phyloP scores from a whole-genome alignment of 768 basidiomycete species.

The Paxillus rubicundulus region DNA sequence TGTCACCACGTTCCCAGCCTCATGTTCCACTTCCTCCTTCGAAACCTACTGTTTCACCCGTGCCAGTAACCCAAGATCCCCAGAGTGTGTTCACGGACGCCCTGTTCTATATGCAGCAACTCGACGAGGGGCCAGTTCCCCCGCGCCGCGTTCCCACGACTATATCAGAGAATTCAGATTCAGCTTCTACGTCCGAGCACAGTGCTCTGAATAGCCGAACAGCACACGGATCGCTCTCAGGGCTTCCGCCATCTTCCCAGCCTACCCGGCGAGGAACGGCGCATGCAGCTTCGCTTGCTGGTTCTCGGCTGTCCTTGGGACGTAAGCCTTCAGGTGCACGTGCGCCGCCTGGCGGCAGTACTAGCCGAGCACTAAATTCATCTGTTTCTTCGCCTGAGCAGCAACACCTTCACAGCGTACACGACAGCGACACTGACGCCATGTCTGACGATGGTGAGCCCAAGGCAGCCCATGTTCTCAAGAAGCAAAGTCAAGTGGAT shows the following conservation, averaged over 20 bases:
- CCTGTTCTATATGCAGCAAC: slow-evolving; percentile 67
- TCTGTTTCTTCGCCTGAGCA: slow-evolving; percentile 39
- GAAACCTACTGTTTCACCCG: slow-evolving; percentile 23
- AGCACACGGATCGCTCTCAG: slow-evolving; percentile 21
- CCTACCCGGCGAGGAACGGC: slow-evolving; percentile 22
- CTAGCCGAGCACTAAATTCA: slow-evolving; percentile 39
- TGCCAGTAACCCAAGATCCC: slow-evolving; percentile 20
- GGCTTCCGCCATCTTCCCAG: slow-evolving; percentile 19
- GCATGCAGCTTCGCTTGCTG: slow-evolving; percentile 36
- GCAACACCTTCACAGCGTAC: slow-evolving; percentile 23
- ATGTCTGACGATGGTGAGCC: slow-evolving; percentile 27
- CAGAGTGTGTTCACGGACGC: slow-evolving; percentile 52
- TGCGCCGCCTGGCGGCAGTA: slow-evolving; percentile 43
- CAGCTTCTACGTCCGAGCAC: slow-evolving; percentile 31
- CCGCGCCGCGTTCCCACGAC: slow-evolving; percentile 44
- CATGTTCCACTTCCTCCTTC: slow-evolving; percentile 21
- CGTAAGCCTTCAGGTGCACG: slow-evolving; percentile 85
- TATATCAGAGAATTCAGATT: slow-evolving; percentile 43
- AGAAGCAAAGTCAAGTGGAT: slow-evolving; percentile 32
- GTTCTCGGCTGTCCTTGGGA: slow-evolving; percentile 40
- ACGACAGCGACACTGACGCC: slow-evolving; percentile 33
- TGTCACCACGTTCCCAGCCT: slow-evolving; percentile 14
- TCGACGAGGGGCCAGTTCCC: slow-evolving; percentile 34
- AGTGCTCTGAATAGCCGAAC: slow-evolving; percentile 20
- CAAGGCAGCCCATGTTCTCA: slow-evolving; percentile 4